These are phyloP conservation scores for Dysphania ambrosioides DNA, from an alignment of 148 eudicot species.

Conservation along the genomic window DNA sequence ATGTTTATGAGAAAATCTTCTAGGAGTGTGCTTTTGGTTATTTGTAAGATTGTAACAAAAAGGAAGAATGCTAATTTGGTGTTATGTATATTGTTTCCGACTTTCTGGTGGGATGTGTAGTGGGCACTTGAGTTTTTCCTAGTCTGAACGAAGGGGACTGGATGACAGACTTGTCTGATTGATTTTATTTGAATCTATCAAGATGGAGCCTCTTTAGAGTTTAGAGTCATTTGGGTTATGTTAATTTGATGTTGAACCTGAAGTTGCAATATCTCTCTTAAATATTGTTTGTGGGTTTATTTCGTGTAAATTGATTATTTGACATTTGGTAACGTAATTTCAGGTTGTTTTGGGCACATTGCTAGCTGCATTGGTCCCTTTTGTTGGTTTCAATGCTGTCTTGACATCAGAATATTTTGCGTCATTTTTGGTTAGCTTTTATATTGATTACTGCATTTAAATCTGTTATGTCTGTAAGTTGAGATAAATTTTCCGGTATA, in stretches of 20 bases:
- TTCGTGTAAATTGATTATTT: neutral
- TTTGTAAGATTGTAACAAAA: no score
- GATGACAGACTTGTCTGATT: no score
- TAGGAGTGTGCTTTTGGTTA: no score
- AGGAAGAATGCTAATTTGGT: neutral
- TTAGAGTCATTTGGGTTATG: neutral
- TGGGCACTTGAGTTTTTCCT: neutral
- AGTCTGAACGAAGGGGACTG: no score
- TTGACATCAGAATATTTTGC: slow-evolving; percentile 98
- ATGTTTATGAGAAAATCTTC: neutral
- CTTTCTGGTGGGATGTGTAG: neutral
- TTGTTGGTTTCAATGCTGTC: slow-evolving; percentile 97
- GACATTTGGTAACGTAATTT: slow-evolving; percentile 26
- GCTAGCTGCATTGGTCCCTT: slow-evolving; percentile 93
- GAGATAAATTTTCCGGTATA: neutral
- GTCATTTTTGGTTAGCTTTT: slow-evolving; percentile 77
- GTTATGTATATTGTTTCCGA: neutral
- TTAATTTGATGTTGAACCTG: neutral
- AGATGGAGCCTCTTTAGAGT: neutral
- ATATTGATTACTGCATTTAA: neutral
- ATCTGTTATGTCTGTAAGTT: neutral
- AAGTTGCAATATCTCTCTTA: neutral
- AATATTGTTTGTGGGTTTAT: neutral
- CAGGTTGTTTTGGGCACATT: slow-evolving; percentile 96
- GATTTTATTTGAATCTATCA: no score